Conservation (phyloP, 805 yeast genomes). For the Schwanniomyces polymorphus region DNA sequence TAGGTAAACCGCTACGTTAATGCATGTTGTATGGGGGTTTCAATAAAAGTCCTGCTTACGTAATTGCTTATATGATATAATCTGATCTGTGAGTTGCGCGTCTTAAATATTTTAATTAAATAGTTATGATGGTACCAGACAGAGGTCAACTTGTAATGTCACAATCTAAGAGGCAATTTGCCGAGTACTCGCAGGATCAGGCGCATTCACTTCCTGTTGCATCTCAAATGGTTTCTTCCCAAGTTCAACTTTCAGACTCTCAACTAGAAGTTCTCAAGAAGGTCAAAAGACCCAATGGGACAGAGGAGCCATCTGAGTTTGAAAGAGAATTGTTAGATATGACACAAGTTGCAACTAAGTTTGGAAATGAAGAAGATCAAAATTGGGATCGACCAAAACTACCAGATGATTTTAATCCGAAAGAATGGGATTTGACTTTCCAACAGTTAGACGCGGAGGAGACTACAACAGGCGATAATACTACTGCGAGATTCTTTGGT, state of each 20-base stretch:
- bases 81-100: neutral
- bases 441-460: conserved; percentile 98
- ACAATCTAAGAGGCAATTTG: conserved; percentile 12
- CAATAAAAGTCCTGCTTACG: neutral
- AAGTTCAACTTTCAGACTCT: conserved; percentile 23
- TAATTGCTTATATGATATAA: neutral
- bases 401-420: conserved; percentile 49
- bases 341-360: conserved; percentile 26
- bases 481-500: conserved; percentile 85
- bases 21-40: neutral
- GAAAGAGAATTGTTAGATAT: conserved; percentile 39
- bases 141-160: conserved; percentile 2
- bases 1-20: too few species aligned
- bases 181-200: conserved; percentile 13
- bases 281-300: conserved; percentile 29
- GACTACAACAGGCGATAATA: conserved; percentile 53
- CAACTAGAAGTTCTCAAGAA: conserved; percentile 36
- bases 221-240: conserved; percentile 18
- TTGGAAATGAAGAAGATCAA: conserved; percentile 36
- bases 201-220: conserved; percentile 37
- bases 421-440: conserved; percentile 57
- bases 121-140: neutral
- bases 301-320: conserved; percentile 41
- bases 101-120: neutral
- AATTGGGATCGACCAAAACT: conserved; percentile 57